These are phyloP conservation scores for Bothriochloa decipiens DNA, from an alignment of 176 grass and related monocot species.

Conservation along the genomic window DNA sequence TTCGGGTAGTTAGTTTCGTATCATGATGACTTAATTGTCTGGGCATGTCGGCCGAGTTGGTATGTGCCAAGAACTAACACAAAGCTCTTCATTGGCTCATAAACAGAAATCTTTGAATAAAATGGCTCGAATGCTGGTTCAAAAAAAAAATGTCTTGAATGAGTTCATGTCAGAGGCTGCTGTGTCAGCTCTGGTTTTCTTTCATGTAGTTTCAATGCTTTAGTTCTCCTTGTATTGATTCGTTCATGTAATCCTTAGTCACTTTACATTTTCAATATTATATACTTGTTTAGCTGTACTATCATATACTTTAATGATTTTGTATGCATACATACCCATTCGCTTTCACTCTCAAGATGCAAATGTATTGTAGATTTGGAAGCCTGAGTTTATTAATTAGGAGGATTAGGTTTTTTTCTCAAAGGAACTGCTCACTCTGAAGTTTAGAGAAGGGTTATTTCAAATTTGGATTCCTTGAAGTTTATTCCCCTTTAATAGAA, in stretches of 20 bases:
- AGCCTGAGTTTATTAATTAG: slow-evolving; percentile 2
- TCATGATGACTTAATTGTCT: background rate
- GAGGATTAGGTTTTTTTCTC: background rate
- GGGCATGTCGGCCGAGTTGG: too few species aligned
- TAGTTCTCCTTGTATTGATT: background rate
- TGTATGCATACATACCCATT: background rate
- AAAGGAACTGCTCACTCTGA: background rate
- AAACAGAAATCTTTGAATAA: background rate
- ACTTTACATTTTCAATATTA: too few species aligned
- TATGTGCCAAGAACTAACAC: background rate
- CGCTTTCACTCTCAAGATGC: background rate
- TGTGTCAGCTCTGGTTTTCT: background rate
- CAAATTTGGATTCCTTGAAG: background rate
- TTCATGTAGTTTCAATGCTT: background rate
- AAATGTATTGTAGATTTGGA: background rate
- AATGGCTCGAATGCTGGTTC: background rate
- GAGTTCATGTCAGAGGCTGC: background rate
- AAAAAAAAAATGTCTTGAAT: background rate
- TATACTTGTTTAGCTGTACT: background rate
- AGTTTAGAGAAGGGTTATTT: background rate
- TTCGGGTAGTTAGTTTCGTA: background rate
- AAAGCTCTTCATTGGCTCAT: background rate
- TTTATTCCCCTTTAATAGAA: background rate
- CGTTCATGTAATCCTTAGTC: background rate
- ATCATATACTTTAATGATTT: background rate